These are phyloP conservation scores for Bipolaris cookei DNA, from an alignment of 2,329 filamentous ascomycete species.

Conservation along the genomic window DNA sequence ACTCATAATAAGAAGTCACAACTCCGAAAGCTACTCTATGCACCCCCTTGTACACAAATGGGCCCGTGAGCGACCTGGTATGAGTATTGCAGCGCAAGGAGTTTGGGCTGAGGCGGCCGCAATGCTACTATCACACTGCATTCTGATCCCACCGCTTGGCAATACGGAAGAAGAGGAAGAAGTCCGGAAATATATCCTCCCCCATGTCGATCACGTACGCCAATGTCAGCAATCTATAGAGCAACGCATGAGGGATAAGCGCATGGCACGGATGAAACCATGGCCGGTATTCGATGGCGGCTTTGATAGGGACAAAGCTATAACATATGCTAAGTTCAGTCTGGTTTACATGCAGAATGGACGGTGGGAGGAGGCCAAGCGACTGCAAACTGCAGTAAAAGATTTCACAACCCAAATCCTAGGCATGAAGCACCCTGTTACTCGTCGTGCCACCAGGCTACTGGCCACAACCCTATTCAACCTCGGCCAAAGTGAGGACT, in stretches of 20 bases:
- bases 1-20: constrained; percentile 28
- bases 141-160: constrained; percentile 18
- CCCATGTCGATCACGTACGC: constrained; percentile 7
- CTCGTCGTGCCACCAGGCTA: constrained; percentile 28
- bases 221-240: constrained; percentile 8
- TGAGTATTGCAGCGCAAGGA: constrained; percentile 28
- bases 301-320: neutral
- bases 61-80: constrained; percentile 37
- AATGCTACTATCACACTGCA: constrained; percentile 28
- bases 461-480: constrained; percentile 29
- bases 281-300: constrained; percentile 14
- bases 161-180: constrained; percentile 4
- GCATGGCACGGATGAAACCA: constrained; percentile 9
- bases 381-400: constrained; percentile 34
- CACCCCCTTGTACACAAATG: constrained; percentile 44
- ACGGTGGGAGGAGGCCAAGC: constrained; percentile 31
- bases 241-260: constrained; percentile 16
- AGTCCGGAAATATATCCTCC: constrained; percentile 3
- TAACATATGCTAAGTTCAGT: constrained; percentile 35
- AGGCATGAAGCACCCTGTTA: constrained; percentile 27
- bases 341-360: constrained; percentile 33
- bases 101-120: constrained; percentile 40
- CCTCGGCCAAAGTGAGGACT: constrained; percentile 30
- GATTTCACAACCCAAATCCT: constrained; percentile 22
- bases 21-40: constrained; percentile 33